Base-by-base conservation (phyloP, 495 filamentous ascomycete genomes). In the Hypoxylon fuscum region DNA sequence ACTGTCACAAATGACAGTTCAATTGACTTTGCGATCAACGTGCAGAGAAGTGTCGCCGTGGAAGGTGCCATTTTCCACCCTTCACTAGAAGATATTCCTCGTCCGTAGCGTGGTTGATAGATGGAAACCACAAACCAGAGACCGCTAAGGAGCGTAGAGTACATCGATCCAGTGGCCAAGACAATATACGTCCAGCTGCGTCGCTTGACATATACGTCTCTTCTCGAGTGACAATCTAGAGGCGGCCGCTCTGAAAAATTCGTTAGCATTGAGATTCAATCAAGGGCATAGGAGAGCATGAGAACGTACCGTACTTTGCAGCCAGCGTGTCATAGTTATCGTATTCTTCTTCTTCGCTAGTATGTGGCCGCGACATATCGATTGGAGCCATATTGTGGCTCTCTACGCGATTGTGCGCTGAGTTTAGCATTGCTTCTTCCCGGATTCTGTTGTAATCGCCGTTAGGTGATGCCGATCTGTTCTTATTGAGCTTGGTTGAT, bases 1-100 rank as follows among this genome's bases (percentile, higher is more conserved):
- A 91, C 87, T 0, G 90, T 90, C 14, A 92, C 88, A 67, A 91
- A 93, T 0, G 87, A 83, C 60, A 90, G 67, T 72, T 93, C 90
- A 46, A 92, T 89, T 0, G 84, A 85, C 73, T 91, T 92, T 1
- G 89, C 88, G 51, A 90, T 77, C 12, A 89, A 69, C 0, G 87
- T 79, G 47, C 80, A 87, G 1, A 92, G 66, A 7, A 89, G 55
- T 27, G 80, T 84, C 0, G 88, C 88, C 0, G 82, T 87, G 0
- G 82, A 78, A 0, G 83, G 80, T 0, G 73, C 74, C 15, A 92
- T 42, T 0, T 69, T 62, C 2, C 79, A 80, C 8, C 78, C 70
- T 0, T 69, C 74, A 4, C 79, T 76, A 25, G 73, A 72, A 3
- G 74, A 74, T 29, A 93, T 81, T 11, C 29, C 62, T 5, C 72